Evolutionary conservation across 1,139 yeast genomes (phyloP).

Genomic region (Lodderomyces parapsilosis): DNA sequence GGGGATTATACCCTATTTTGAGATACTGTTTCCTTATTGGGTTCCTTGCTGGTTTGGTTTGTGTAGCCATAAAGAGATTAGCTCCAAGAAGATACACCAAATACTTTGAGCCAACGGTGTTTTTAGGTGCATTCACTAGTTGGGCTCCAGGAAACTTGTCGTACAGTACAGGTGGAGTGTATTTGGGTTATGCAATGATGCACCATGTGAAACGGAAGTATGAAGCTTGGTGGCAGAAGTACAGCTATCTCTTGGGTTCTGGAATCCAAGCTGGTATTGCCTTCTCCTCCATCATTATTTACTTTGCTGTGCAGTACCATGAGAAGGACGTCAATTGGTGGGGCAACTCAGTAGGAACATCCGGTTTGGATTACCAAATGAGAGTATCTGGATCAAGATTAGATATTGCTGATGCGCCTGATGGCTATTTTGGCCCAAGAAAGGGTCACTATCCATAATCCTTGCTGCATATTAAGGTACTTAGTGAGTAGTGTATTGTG

Average conservation of each 20-base stretch:
- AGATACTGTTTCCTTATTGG: slow-evolving; percentile 57
- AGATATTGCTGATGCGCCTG: slow-evolving; percentile 25
- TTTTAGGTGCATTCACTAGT: slow-evolving; percentile 39
- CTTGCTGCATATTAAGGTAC: no score
- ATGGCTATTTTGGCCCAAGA: slow-evolving; percentile 49
- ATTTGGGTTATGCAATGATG: slow-evolving; percentile 44
- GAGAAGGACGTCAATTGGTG: slow-evolving; percentile 47
- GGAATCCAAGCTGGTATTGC: slow-evolving; percentile 56
- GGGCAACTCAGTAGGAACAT: slow-evolving; percentile 57
- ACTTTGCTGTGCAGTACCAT: slow-evolving; percentile 50
- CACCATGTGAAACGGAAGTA: slow-evolving; percentile 40
- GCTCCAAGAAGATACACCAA: slow-evolving; percentile 27
- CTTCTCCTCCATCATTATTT: slow-evolving; percentile 47
- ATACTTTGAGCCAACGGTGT: slow-evolving; percentile 42
- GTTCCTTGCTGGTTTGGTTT: slow-evolving; percentile 41
- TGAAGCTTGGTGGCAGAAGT: slow-evolving; percentile 54
- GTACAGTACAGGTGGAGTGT: slow-evolving; percentile 44
- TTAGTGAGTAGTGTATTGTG: no score
- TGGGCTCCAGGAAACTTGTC: slow-evolving; percentile 48
- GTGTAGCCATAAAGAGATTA: slow-evolving; percentile 38
- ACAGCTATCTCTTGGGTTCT: slow-evolving; percentile 50
- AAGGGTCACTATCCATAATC: slow-evolving; percentile 35
- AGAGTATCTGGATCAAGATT: slow-evolving; percentile 25
- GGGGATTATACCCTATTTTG: slow-evolving; percentile 45
- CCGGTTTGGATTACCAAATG: slow-evolving; percentile 35